Evolutionary conservation across 2,329 filamentous ascomycete species (phyloP).

Genomic region (Curvularia eragrostidis): DNA sequence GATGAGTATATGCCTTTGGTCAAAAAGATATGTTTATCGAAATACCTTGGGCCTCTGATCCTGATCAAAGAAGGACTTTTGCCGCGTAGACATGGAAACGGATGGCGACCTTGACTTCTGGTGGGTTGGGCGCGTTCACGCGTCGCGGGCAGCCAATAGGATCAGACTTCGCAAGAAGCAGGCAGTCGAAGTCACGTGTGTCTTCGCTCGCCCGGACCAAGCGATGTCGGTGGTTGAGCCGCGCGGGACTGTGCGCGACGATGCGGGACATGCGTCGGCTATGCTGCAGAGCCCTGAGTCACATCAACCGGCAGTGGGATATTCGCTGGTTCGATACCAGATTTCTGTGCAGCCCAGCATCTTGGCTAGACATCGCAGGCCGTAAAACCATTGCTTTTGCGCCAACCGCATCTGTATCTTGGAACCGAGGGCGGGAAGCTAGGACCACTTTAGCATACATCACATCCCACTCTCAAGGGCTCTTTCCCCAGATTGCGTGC

Average conservation of each 20-base stretch:
- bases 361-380: slow-evolving; percentile 5
- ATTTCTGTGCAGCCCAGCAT: not conserved
- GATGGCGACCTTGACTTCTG: slow-evolving; percentile 12
- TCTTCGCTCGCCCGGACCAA: not conserved
- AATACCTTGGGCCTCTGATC: slow-evolving; percentile 52
- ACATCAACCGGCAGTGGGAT: slow-evolving; percentile 9
- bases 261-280: slow-evolving; percentile 8
- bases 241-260: not conserved
- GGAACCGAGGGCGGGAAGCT: slow-evolving; percentile 28
- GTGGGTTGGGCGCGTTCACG: slow-evolving; percentile 23
- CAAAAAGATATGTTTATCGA: not conserved
- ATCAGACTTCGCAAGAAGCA: slow-evolving; percentile 10
- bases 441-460: slow-evolving; percentile 19
- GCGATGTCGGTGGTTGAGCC: slow-evolving; percentile 8
- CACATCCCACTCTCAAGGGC: slow-evolving; percentile 36
- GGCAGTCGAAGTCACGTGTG: slow-evolving; percentile 22
- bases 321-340: slow-evolving; percentile 6
- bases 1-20: slow-evolving; percentile 14
- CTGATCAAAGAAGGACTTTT: slow-evolving; percentile 61
- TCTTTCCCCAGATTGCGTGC: slow-evolving; percentile 41
- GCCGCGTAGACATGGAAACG: slow-evolving; percentile 54
- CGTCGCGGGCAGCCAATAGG: slow-evolving; percentile 19
- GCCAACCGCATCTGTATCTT: slow-evolving; percentile 20
- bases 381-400: slow-evolving; percentile 19
- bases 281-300: slow-evolving; percentile 2